These are phyloP conservation scores for Endocarpon pusillum DNA, from an alignment of 495 filamentous ascomycete species.

Conservation along the genomic window DNA sequence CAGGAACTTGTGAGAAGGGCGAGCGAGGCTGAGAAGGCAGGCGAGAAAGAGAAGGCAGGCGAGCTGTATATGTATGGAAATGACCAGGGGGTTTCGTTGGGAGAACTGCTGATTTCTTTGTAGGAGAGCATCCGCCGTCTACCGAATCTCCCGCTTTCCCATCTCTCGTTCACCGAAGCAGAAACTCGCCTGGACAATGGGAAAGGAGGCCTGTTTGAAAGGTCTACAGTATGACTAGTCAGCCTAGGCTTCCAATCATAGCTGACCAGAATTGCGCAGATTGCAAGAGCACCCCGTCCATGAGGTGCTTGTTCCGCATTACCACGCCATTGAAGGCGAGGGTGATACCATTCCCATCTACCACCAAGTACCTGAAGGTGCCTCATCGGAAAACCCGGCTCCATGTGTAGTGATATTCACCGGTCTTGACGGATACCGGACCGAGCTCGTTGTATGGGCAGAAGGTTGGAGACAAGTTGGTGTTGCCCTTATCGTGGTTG, in stretches of 20 bases:
- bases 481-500: conserved; percentile 44
- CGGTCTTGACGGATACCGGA: conserved; percentile 62
- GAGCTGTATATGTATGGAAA: conserved; percentile 31
- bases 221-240: conserved; percentile 48
- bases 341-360: conserved; percentile 46
- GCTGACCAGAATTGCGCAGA: conserved; percentile 40
- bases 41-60: conserved; percentile 32
- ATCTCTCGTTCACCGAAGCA: conserved; percentile 34
- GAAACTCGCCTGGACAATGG: conserved; percentile 17
- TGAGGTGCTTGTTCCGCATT: conserved; percentile 46
- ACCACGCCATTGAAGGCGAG: conserved; percentile 27
- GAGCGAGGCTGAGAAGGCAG: conserved; percentile 24
- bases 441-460: conserved; percentile 57
- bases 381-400: conserved; percentile 20
- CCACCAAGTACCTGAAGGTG: conserved; percentile 36
- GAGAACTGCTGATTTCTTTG: not conserved
- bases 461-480: conserved; percentile 45
- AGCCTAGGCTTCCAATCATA: too few species aligned
- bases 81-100: not conserved
- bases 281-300: conserved; percentile 34
- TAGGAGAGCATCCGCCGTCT: conserved; percentile 51
- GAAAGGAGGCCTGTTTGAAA: conserved; percentile 47
- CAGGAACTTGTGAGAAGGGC: conserved; percentile 32
- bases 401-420: conserved; percentile 56
- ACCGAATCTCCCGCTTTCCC: conserved; percentile 61